phyloP scores from a whole-genome alignment of 768 basidiomycete genomes.

The Rhizopogon rudus region DNA sequence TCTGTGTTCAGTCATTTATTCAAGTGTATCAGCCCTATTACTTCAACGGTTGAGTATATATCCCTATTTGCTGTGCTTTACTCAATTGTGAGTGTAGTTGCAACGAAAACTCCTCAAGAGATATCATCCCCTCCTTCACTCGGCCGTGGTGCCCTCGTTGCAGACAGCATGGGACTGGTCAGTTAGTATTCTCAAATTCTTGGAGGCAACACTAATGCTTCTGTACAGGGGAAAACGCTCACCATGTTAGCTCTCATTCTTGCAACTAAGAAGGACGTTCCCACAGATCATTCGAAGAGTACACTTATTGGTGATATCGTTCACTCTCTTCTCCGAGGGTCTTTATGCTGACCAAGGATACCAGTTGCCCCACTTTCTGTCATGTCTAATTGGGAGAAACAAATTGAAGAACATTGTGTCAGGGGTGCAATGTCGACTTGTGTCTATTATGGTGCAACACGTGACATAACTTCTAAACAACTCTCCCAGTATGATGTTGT shows the following conservation, averaged over 20 bases:
- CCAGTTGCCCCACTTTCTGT: constrained; percentile 80
- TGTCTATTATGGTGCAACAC: constrained; percentile 71
- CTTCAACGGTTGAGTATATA: constrained; percentile 51
- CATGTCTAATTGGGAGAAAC: constrained; percentile 85
- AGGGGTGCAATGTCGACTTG: constrained; percentile 47
- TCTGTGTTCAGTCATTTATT: not conserved
- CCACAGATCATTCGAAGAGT: constrained; percentile 50
- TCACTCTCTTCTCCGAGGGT: not conserved
- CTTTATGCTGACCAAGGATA: constrained; percentile 4
- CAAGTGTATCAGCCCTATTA: constrained; percentile 45
- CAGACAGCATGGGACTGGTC: constrained; percentile 84
- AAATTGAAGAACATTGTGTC: constrained; percentile 68
- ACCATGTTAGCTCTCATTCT: constrained; percentile 82
- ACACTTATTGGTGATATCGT: constrained; percentile 70
- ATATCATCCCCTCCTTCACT: constrained; percentile 46
- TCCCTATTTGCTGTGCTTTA: not conserved
- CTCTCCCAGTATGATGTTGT: constrained; percentile 71
- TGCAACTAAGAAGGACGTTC: constrained; percentile 65
- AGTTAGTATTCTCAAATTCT: not conserved
- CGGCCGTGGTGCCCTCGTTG: constrained; percentile 83
- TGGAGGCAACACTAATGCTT: constrained; percentile 1
- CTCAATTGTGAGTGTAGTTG: constrained; percentile 41
- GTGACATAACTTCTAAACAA: constrained; percentile 51
- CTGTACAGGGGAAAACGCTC: constrained; percentile 79
- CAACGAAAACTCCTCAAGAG: constrained; percentile 75